Percentiles rank a stretch among this genome's conserved stretches.
Conservation (phyloP, 169 alveolate species). For the Babesia ovis region DNA sequence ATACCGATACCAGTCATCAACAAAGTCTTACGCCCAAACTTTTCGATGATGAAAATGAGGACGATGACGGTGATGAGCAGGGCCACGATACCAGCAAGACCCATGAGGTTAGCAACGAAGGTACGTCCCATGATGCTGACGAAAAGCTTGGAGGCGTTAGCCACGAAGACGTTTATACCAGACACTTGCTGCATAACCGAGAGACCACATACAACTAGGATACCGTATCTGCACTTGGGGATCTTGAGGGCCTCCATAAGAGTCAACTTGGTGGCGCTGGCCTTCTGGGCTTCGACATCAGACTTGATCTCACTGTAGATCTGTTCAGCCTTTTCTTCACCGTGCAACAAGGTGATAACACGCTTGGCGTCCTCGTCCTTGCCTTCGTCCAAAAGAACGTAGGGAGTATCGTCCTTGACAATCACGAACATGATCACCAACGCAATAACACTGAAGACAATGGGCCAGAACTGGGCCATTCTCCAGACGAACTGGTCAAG, state of each 20-base stretch:
- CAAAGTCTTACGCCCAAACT: conserved; percentile 80
- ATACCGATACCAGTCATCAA: conserved; percentile 71
- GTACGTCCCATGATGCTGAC: conserved; percentile 64
- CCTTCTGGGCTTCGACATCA: conserved; percentile 67
- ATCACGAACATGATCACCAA: conserved; percentile 44
- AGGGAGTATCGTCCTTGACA: conserved; percentile 73
- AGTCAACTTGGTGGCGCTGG: conserved; percentile 48
- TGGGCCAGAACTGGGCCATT: conserved; percentile 67
- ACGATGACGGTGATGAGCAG: conserved; percentile 73
- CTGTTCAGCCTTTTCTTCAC: conserved; percentile 62
- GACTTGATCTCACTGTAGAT: conserved; percentile 60
- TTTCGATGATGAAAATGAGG: conserved; percentile 74
- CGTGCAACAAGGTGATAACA: conserved; percentile 68
- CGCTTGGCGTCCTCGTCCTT: conserved; percentile 66
- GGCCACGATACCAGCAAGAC: conserved; percentile 64
- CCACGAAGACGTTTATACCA: conserved; percentile 81
- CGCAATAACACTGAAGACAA: conserved; percentile 58
- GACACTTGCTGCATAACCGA: conserved; percentile 82
- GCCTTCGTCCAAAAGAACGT: conserved; percentile 68
- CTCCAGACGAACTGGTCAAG: conserved; percentile 71
- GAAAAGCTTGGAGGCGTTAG: conserved; percentile 80
- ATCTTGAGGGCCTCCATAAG: conserved; percentile 64
- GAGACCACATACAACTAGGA: conserved; percentile 73
- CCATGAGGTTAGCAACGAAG: conserved; percentile 65
- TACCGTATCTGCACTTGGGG: conserved; percentile 72